These are phyloP conservation scores for Trichoderma oligosporum DNA, from an alignment of 2,329 filamentous ascomycete genomes.

Conservation along the genomic window DNA sequence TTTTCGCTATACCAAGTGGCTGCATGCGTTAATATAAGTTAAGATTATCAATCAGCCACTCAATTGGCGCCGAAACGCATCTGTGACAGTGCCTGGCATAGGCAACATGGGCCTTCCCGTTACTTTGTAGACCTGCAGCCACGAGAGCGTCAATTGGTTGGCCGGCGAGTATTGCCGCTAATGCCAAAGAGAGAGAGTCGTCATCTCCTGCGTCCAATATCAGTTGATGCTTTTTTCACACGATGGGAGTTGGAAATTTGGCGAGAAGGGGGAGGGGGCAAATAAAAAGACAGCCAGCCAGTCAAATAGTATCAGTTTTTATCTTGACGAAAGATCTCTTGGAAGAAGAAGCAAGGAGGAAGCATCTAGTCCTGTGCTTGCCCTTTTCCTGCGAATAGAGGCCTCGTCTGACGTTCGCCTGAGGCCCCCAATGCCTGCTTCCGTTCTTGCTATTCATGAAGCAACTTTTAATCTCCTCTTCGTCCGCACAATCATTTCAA, in stretches of 20 bases:
- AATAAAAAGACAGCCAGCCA: no score
- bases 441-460: no score
- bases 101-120: not conserved
- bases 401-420: not conserved
- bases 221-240: no score
- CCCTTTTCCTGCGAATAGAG: not conserved
- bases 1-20: not conserved
- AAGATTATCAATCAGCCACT: no score
- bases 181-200: not conserved
- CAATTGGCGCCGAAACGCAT: slow-evolving; percentile 17
- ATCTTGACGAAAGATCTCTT: no score
- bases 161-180: not conserved
- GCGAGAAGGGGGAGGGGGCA: no score
- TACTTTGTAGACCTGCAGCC: not conserved
- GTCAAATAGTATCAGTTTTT: no score
- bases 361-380: not conserved
- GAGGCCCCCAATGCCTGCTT: no score
- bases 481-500: no score
- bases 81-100: slow-evolving; percentile 6
- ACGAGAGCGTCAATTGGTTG: slow-evolving; percentile 11
- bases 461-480: no score
- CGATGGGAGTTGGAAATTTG: no score
- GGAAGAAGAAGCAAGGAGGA: not conserved
- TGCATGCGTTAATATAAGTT: no score
- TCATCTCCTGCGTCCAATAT: slow-evolving; percentile 1